Conservation (phyloP, 768 basidiomycete genomes). For the Termitomyces sp. region DNA sequence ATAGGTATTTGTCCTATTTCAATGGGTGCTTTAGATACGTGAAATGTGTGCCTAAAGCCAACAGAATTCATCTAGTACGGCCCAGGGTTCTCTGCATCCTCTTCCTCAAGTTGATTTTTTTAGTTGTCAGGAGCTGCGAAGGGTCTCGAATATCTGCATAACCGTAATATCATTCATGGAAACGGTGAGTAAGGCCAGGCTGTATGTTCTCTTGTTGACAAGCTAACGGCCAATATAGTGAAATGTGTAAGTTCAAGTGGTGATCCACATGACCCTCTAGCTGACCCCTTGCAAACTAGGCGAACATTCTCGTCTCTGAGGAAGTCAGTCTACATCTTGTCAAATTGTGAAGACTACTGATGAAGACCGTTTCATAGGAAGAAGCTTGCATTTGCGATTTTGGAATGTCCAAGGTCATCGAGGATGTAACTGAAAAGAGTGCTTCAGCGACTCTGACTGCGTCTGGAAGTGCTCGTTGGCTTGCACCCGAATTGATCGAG, state of each 20-base stretch:
- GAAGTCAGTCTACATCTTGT: slow-evolving; percentile 26
- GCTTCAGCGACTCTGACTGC: slow-evolving; percentile 44
- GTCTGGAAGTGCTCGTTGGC: slow-evolving; percentile 52
- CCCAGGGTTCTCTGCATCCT: not conserved
- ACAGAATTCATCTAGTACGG: slow-evolving; percentile 42
- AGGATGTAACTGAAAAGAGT: slow-evolving; percentile 49
- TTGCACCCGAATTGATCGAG: slow-evolving; percentile 56
- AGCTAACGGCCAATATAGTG: slow-evolving; percentile 29
- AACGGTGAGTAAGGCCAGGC: slow-evolving; percentile 40
- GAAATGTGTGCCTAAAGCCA: slow-evolving; percentile 26
- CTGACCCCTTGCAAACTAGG: not conserved
- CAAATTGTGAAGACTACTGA: not conserved
- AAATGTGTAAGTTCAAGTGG: slow-evolving; percentile 48
- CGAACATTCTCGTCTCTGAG: slow-evolving; percentile 55
- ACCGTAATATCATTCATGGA: slow-evolving; percentile 50
- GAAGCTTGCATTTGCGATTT: slow-evolving; percentile 60
- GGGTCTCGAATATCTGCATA: slow-evolving; percentile 57
- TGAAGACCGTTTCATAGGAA: slow-evolving; percentile 27
- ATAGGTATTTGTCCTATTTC: not conserved
- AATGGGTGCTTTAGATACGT: slow-evolving; percentile 34
- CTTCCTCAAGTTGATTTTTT: not conserved
- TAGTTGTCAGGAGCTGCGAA: slow-evolving; percentile 52
- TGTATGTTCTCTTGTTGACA: not conserved
- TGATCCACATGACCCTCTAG: not conserved
- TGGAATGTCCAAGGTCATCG: slow-evolving; percentile 59